Conservation (phyloP, 2,329 filamentous ascomycete genomes). For the Stachybotrys elegans region DNA sequence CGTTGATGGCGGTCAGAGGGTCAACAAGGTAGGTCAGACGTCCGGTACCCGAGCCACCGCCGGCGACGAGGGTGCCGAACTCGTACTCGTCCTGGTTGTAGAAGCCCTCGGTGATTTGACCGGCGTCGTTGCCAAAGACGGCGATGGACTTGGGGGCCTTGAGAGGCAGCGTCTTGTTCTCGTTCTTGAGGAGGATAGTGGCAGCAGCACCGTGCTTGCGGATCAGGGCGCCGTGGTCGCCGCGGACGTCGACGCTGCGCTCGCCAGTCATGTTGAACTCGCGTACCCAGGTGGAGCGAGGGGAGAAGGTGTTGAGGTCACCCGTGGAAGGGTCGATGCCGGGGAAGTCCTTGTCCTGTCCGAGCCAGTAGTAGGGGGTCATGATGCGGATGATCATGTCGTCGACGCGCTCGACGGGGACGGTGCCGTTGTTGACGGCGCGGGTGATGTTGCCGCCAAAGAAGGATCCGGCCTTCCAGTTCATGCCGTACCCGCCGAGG, state of each 20-base stretch:
- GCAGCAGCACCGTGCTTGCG: constrained; percentile 51
- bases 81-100: constrained; percentile 61
- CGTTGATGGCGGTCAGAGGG: constrained; percentile 33
- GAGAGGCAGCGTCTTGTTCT: constrained; percentile 53
- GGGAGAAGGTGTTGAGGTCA: constrained; percentile 44
- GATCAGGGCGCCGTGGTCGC: constrained; percentile 49
- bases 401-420: constrained; percentile 34
- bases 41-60: constrained; percentile 46
- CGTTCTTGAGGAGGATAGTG: constrained; percentile 71
- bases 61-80: constrained; percentile 50
- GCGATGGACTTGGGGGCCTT: constrained; percentile 52
- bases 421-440: constrained; percentile 42
- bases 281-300: constrained; percentile 38
- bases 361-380: constrained; percentile 45
- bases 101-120: constrained; percentile 56
- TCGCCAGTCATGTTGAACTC: constrained; percentile 43
- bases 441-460: constrained; percentile 41
- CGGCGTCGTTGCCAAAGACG: constrained; percentile 47
- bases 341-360: constrained; percentile 42
- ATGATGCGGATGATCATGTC: constrained; percentile 50
- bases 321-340: constrained; percentile 37
- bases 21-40: constrained; percentile 32
- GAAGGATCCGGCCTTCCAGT: constrained; percentile 27
- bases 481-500: constrained; percentile 23
- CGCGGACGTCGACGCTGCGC: constrained; percentile 45